Conservation (phyloP, 2,329 filamentous ascomycete species). For the Tolypocladium paradoxum region DNA sequence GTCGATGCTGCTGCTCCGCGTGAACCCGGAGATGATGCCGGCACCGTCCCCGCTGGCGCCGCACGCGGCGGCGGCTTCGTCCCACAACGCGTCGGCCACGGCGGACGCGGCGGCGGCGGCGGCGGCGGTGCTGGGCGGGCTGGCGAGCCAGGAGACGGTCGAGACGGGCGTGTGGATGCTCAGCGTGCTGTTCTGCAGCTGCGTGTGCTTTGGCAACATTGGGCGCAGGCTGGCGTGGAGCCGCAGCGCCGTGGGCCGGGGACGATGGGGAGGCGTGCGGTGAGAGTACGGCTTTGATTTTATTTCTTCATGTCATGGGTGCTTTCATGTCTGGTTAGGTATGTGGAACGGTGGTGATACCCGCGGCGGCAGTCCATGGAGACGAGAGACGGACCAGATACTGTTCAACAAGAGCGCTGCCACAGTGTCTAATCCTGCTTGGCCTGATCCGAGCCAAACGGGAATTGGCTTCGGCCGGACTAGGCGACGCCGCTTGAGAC, state of each 20-base stretch:
- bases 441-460: too few species aligned
- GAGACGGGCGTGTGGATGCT: slow-evolving; percentile 80
- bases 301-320: neutral
- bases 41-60: slow-evolving; percentile 39
- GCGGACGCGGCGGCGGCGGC: neutral
- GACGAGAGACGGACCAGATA: neutral
- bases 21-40: slow-evolving; percentile 71
- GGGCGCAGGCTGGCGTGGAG: slow-evolving; percentile 62
- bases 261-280: slow-evolving; percentile 34
- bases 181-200: slow-evolving; percentile 89
- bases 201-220: slow-evolving; percentile 93
- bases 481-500: too few species aligned
- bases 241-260: slow-evolving; percentile 22
- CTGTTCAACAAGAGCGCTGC: neutral
- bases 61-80: slow-evolving; percentile 9
- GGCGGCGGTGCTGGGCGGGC: slow-evolving; percentile 31
- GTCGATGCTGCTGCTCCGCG: slow-evolving; percentile 60
- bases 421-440: neutral
- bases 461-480: neutral
- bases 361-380: neutral
- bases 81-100: slow-evolving; percentile 3
- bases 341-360: neutral
- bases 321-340: neutral
- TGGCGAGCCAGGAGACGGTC: slow-evolving; percentile 51
- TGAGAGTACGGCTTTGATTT: slow-evolving; percentile 6